Evolutionary conservation across 2,329 filamentous ascomycete genomes (phyloP), one percentile per base, ranked within the genome.

Genomic region (Pochonia chlamydosporia): DNA sequence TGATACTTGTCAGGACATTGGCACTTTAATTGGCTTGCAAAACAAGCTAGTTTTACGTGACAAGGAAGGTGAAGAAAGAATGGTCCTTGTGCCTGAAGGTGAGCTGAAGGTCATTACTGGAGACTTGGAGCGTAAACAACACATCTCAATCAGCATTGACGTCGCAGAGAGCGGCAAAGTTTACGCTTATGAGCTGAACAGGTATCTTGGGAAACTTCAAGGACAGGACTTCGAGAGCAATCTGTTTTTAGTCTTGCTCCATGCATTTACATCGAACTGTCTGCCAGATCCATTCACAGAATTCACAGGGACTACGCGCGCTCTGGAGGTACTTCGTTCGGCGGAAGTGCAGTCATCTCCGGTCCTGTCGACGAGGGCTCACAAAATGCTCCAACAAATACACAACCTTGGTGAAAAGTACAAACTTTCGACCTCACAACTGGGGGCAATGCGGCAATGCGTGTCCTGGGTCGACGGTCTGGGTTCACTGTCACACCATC

Each of bases 251-350:
- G 63, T 62, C 5, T 72, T 74, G 24, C 59, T 82, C 0, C 77
- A 82, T 52, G 76, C 73, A 0, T 44, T 79, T 1, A 82, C 78
- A 0, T 75, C 76, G 0, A 65, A 69, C 37, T 74, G 65, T 31
- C 56, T 79, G 0, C 69, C 72, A 0, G 78, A 82, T 52, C 60
- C 59, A 0, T 59, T 81, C 1, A 81, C 73, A 0, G 43, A 52
- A 0, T 58, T 61, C 3, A 82, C 77, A 0, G 79, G 79, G 0
- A 78, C 75, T 0, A 78, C 82, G 54, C 59, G 73, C 26, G 74
- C 77, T 0, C 53, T 82, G 0, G 50, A 56, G 0, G 74, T 78
- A 2, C 56, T 82, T 1, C 45, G 45, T 1, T 75, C 72, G 0
- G 74, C 74, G 0, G 68, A 74, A 0, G 62, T 78, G 0, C 52